Evolutionary conservation across 768 basidiomycete genomes (phyloP), one percentile per base, ranked within the genome.

Genomic region (Cubamyces lactineus): DNA sequence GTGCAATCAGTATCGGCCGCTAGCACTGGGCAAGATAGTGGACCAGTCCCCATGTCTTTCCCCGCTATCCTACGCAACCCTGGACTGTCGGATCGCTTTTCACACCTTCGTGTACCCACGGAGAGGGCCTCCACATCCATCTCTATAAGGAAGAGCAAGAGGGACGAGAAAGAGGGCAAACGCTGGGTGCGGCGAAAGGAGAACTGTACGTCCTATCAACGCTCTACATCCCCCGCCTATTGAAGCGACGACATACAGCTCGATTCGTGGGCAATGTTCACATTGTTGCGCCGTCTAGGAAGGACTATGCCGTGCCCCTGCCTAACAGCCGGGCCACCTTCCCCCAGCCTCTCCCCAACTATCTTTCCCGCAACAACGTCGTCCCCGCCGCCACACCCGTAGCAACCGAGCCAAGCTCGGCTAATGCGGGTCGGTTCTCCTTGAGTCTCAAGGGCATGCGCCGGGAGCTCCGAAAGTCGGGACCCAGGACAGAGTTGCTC

Each of bases 381-480:
- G 67, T 89, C 0, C 85, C 89, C 0, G 67, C 82, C 7, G 69
- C 80, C 0, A 43, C 70, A 3, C 76, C 78, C 15, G 77, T 83
- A 0, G 61, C 70, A 3, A 56, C 66, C 3, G 82, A 89, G 64
- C 81, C 84, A 0, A 69, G 67, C 41, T 84, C 86, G 15, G 84
- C 89, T 42, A 83, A 84, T 71, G 88, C 89, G 1, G 91, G 92
- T 8, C 80, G 88, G 6, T 93, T 91, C 75, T 88, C 88, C 13
- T 77, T 91, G 50, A 87, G 89, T 51, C 71, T 92, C 45, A 91
- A 86, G 66, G 92, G 92, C 16, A 87, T 87, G 78, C 82, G 91
- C 39, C 80, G 84, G 53, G 81, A 85, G 34, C 79, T 94, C 16
- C 84, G 89, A 43, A 80, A 79, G 58, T 79, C 82, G 2, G 87